Evolutionary conservation across 163 green algal species (phyloP).

Genomic region (Scenedesmus sp.): DNA sequence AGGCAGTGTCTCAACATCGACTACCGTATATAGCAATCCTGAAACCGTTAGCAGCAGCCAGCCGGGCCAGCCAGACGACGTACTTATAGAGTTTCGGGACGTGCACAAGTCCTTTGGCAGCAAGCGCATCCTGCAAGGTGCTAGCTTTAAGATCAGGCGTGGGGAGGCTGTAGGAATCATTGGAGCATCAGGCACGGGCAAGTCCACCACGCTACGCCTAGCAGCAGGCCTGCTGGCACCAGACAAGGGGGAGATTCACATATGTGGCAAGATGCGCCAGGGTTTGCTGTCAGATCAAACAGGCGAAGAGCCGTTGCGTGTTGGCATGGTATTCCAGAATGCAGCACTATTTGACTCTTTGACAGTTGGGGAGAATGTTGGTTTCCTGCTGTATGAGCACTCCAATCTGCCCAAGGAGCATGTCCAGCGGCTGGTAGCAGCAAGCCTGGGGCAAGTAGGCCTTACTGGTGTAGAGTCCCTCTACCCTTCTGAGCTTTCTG

Average conservation of each 20-base stretch:
- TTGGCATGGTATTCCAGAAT: slow-evolving; percentile 98
- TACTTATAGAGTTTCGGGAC: slow-evolving; percentile 91
- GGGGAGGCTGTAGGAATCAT: slow-evolving; percentile 99
- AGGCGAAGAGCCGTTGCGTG: slow-evolving; percentile 66
- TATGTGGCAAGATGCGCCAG: slow-evolving; percentile 84
- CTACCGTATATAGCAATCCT: neutral
- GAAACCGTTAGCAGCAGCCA: neutral
- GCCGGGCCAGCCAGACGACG: slow-evolving; percentile 62
- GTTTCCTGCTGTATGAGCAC: slow-evolving; percentile 99
- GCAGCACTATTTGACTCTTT: slow-evolving; percentile 99
- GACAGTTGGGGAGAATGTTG: slow-evolving; percentile 98
- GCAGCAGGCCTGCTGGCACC: slow-evolving; percentile 95
- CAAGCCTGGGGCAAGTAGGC: slow-evolving; percentile 87
- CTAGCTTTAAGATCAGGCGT: slow-evolving; percentile 93
- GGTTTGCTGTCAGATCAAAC: slow-evolving; percentile 89
- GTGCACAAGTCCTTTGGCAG: slow-evolving; percentile 98
- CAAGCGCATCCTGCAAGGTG: slow-evolving; percentile 94
- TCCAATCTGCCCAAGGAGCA: slow-evolving; percentile 75
- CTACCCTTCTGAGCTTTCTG: slow-evolving; percentile 94
- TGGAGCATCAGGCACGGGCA: slow-evolving; percentile 96
- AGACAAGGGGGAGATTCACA: slow-evolving; percentile 92
- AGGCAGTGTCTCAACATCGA: neutral
- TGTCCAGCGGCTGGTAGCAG: slow-evolving; percentile 85
- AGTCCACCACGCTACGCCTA: slow-evolving; percentile 98
- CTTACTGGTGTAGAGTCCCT: slow-evolving; percentile 92